phyloP scores from a whole-genome alignment of 2,329 filamentous ascomycete species.

The Metarhizium sp. region DNA sequence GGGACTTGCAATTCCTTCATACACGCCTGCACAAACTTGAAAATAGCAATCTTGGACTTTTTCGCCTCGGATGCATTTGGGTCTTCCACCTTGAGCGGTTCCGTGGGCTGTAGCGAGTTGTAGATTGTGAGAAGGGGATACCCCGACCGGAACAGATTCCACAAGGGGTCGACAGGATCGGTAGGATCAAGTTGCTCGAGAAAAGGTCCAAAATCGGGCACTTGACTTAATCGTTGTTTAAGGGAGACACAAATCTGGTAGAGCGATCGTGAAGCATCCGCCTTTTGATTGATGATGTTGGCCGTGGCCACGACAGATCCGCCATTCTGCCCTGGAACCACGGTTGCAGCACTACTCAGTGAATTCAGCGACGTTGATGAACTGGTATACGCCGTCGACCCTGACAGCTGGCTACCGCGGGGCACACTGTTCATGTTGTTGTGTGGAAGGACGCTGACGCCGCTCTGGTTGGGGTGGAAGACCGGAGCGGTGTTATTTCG shows the following conservation, averaged over 20 bases:
- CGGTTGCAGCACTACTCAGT: conserved; percentile 34
- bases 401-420: conserved; percentile 53
- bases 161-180: conserved; percentile 79
- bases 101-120: conserved; percentile 68
- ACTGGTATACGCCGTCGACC: conserved; percentile 46
- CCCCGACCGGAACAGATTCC: conserved; percentile 77
- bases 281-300: conserved; percentile 96
- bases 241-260: conserved; percentile 92
- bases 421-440: conserved; percentile 43
- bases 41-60: conserved; percentile 76
- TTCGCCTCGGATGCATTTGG: conserved; percentile 56
- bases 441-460: conserved; percentile 30
- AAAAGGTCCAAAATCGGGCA: conserved; percentile 73
- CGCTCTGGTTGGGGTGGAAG: conserved; percentile 39
- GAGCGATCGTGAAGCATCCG: conserved; percentile 81
- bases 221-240: conserved; percentile 69
- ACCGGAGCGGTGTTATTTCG: conserved; percentile 50
- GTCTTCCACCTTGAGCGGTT: conserved; percentile 59
- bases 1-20: conserved; percentile 72
- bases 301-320: conserved; percentile 66
- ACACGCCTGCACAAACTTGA: conserved; percentile 88
- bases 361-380: conserved; percentile 44
- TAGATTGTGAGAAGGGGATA: conserved; percentile 81
- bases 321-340: conserved; percentile 32
- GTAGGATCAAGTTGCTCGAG: conserved; percentile 62